These are phyloP conservation scores for Podospora comata DNA, from an alignment of 495 filamentous ascomycete genomes.

Conservation along the genomic window DNA sequence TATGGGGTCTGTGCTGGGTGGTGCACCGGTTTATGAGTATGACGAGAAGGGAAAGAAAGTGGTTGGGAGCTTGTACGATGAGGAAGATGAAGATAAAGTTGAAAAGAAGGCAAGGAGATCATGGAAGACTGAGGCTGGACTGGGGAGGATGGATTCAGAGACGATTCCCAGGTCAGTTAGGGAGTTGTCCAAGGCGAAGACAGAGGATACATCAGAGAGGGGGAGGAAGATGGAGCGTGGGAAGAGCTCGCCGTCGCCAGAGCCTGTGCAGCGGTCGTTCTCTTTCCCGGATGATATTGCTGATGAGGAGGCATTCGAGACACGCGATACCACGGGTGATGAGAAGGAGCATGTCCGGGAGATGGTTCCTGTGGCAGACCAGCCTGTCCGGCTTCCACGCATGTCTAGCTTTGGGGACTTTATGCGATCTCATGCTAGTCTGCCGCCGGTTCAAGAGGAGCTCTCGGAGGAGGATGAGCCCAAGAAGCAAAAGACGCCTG, in stretches of 20 bases:
- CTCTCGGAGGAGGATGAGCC: slow-evolving; percentile 37
- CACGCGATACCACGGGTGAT: slow-evolving; percentile 17
- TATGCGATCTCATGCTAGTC: slow-evolving; percentile 38
- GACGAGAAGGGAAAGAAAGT: slow-evolving; percentile 3
- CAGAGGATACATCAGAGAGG: slow-evolving; percentile 8
- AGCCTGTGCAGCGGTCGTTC: slow-evolving; percentile 30
- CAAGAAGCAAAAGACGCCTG: slow-evolving; percentile 15
- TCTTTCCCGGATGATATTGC: slow-evolving; percentile 40
- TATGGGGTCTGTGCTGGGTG: not conserved
- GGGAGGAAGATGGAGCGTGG: slow-evolving; percentile 17
- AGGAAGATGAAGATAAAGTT: slow-evolving; percentile 27
- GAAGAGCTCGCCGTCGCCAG: slow-evolving; percentile 26
- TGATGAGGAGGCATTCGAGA: slow-evolving; percentile 35
- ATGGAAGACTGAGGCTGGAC: slow-evolving; percentile 3
- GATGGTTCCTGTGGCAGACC: not conserved
- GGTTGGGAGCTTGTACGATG: slow-evolving; percentile 14
- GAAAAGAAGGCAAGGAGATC: slow-evolving; percentile 6
- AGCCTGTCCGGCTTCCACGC: slow-evolving; percentile 21
- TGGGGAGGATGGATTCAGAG: slow-evolving; percentile 36
- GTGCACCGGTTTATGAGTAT: not conserved
- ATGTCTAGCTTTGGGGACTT: slow-evolving; percentile 35
- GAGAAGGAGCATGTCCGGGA: not conserved
- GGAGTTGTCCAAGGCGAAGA: slow-evolving; percentile 11
- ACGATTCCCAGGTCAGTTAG: slow-evolving; percentile 33
- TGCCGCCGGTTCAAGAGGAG: slow-evolving; percentile 44